A percentile compares a stretch with the other conserved stretches of the same genome.
Conservation (phyloP, 1,139 yeast species). For the Yamadazyma membranifaciens region DNA sequence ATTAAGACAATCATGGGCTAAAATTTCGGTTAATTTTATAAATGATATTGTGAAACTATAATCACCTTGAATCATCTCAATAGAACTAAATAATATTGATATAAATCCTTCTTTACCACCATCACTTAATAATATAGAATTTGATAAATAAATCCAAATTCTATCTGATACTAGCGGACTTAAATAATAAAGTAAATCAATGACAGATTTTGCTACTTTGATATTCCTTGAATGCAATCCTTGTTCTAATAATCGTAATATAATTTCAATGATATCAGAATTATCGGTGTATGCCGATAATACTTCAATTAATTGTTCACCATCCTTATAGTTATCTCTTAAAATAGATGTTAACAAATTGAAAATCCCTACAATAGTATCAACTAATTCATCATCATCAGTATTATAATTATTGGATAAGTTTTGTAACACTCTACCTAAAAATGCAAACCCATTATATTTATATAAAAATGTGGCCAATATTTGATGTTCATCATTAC, state of each 20-base stretch:
- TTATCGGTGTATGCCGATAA: constrained; percentile 61
- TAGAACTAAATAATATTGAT: constrained; percentile 62
- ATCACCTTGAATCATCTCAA: constrained; percentile 69
- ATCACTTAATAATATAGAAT: constrained; percentile 62
- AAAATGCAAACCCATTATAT: constrained; percentile 83
- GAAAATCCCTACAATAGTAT: constrained; percentile 47
- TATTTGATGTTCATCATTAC: constrained; percentile 39
- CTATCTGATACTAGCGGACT: constrained; percentile 55
- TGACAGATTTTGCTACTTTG: constrained; percentile 43
- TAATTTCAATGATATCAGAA: constrained; percentile 66
- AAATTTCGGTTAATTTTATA: constrained; percentile 50
- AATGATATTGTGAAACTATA: constrained; percentile 63
- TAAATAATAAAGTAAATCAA: constrained; percentile 51
- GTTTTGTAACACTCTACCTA: constrained; percentile 77
- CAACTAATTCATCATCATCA: constrained; percentile 33
- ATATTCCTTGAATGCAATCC: constrained; percentile 58
- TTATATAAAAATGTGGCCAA: constrained; percentile 70
- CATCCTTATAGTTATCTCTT: constrained; percentile 34
- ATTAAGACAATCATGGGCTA: constrained; percentile 55
- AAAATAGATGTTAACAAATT: constrained; percentile 52
- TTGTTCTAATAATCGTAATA: constrained; percentile 67
- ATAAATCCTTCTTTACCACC: constrained; percentile 72
- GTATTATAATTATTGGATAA: constrained; percentile 42
- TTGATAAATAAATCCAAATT: constrained; percentile 76
- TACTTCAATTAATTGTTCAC: constrained; percentile 47